These are phyloP conservation scores for Botrytis hyacinthi DNA, from an alignment of 2,329 filamentous ascomycete species.

Conservation along the genomic window DNA sequence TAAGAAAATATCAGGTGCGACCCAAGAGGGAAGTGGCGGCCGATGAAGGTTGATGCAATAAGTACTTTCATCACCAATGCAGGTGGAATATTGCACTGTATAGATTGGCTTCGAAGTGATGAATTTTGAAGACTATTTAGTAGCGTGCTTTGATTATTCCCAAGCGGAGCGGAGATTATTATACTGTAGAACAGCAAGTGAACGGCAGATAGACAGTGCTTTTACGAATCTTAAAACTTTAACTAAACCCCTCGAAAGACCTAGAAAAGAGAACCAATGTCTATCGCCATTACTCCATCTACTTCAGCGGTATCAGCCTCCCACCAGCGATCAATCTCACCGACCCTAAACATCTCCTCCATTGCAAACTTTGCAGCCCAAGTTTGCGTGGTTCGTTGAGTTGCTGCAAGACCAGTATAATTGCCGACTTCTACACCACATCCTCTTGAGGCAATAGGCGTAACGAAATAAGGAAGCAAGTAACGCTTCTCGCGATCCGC, in stretches of 20 bases:
- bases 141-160: neutral
- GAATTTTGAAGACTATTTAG: neutral
- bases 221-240: neutral
- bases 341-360: neutral
- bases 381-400: neutral
- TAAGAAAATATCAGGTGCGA: neutral
- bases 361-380: constrained; percentile 3
- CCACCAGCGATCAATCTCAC: neutral
- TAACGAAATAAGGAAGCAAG: neutral
- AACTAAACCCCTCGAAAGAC: neutral
- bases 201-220: neutral
- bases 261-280: neutral
- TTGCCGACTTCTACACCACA: neutral
- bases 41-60: too few species aligned
- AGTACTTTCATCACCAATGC: neutral
- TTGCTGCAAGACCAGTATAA: neutral
- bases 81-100: neutral
- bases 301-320: constrained; percentile 1
- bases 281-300: neutral
- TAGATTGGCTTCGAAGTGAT: neutral
- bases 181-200: neutral
- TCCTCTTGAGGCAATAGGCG: neutral
- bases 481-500: neutral
- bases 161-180: neutral
- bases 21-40: neutral